Percentiles rank a stretch among this genome's conserved stretches.
These are phyloP conservation scores for Heterobasidion occidentale DNA, from an alignment of 1,284 basidiomycete species.

Conservation along the genomic window DNA sequence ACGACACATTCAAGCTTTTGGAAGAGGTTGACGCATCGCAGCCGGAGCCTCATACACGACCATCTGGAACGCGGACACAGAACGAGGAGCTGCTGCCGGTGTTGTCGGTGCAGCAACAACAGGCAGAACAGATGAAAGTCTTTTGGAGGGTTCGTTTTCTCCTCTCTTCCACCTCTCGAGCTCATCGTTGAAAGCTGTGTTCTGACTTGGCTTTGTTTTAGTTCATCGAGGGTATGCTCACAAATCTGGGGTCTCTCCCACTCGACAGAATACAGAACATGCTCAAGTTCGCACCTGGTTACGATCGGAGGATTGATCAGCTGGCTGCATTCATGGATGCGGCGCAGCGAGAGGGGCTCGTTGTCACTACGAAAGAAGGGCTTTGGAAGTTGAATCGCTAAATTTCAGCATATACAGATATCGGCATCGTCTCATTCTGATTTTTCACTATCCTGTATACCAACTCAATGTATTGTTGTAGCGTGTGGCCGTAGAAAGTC, in stretches of 20 bases:
- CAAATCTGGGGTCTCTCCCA: slow-evolving; percentile 67
- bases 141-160: slow-evolving; percentile 68
- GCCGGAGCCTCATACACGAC: slow-evolving; percentile 17
- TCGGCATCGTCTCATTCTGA: too few species aligned
- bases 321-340: slow-evolving; percentile 72
- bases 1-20: slow-evolving; percentile 53
- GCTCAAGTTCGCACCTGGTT: slow-evolving; percentile 74
- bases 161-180: slow-evolving; percentile 1
- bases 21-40: slow-evolving; percentile 41
- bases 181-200: slow-evolving; percentile 6
- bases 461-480: too few species aligned
- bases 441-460: too few species aligned
- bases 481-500: too few species aligned
- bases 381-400: slow-evolving; percentile 56
- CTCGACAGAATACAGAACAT: slow-evolving; percentile 77
- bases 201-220: slow-evolving; percentile 15
- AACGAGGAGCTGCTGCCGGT: slow-evolving; percentile 45
- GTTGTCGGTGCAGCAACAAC: slow-evolving; percentile 60
- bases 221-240: slow-evolving; percentile 83
- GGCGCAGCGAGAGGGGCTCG: slow-evolving; percentile 66
- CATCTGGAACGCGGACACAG: slow-evolving; percentile 16
- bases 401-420: too few species aligned
- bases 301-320: slow-evolving; percentile 72
- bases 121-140: slow-evolving; percentile 77
- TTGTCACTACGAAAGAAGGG: slow-evolving; percentile 57